Base-by-base conservation (phyloP, 371 early-diverging fungal species). In the Batkoa obscura region DNA sequence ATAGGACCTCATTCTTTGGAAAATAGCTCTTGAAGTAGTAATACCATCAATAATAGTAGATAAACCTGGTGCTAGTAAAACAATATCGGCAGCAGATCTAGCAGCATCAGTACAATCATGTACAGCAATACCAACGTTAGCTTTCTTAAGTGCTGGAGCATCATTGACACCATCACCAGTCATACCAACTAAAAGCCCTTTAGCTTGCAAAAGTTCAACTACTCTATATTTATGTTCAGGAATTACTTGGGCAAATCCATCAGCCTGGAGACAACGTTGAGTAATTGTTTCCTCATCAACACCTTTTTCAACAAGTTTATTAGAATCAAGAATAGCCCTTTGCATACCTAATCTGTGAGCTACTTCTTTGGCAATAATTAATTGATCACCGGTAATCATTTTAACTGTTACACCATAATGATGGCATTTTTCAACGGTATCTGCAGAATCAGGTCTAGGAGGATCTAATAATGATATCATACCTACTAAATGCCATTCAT, bases 211-310 rank as follows among this genome's bases (percentile, higher is more conserved):
- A 13, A 91, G 69, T 63, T 84, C 81, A 1, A 96, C 91, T 38
- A 96, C 88, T 56, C 86, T 82, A 64, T 86, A 81, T 68, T 94
- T 95, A 77, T 93, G 90, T 71, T 95, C 95, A 32, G 98, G 94
- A 68, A 83, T 85, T 37, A 92, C 93, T 68, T 91, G 89, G 13
- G 92, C 94, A 67, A 96, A 94, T 36, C 93, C 93, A 67, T 94
- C 95, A 13, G 87, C 84, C 59, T 84, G 83, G 32, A 75, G 69
- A 60, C 81, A 80, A 60, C 81, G 80, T 55, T 80, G 77, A n/a
- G 90, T 78, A 12, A 84, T 70, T 65, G 90, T 86, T 46, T 87
- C 86, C 47, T 89, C 90, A 17, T 83, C 69, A 38, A 82, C 75
- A 58, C 78, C 80, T 13, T 89, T 71, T 58, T 93, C 93, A 23